phyloP scores from a whole-genome alignment of 1,284 basidiomycete genomes.

The Cutaneotrichosporon dermatis region DNA sequence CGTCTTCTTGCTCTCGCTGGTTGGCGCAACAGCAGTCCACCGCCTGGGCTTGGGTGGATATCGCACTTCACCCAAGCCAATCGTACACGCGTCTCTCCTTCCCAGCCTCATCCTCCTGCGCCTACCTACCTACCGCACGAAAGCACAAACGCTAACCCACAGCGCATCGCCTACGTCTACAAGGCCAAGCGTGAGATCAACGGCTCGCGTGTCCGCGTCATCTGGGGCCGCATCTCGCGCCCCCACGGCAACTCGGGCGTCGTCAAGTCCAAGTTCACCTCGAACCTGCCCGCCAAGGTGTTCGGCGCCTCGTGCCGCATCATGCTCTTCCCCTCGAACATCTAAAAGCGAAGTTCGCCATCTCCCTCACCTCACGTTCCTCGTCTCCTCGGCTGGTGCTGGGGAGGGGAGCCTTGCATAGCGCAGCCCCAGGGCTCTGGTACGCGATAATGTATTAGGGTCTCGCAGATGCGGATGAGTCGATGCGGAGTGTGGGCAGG shows the following conservation, averaged over 20 bases:
- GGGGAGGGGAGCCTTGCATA: conserved; percentile 17
- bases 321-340: conserved; percentile 52
- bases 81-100: too few species aligned
- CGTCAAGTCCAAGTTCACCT: conserved; percentile 95
- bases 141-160: conserved; percentile 18
- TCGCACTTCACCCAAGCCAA: not conserved
- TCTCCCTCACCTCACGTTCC: conserved; percentile 3
- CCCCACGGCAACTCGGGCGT: conserved; percentile 92
- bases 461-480: conserved; percentile 12
- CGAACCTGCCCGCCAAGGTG: conserved; percentile 91
- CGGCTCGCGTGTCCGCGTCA: conserved; percentile 89
- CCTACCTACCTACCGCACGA: not conserved
- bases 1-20: too few species aligned
- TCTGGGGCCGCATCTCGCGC: conserved; percentile 93
- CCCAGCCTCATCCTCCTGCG: not conserved
- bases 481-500: not conserved
- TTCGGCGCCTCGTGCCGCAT: conserved; percentile 94
- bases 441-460: conserved; percentile 28
- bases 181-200: conserved; percentile 87
- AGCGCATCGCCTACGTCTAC: conserved; percentile 98
- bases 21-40: too few species aligned
- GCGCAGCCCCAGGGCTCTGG: conserved; percentile 23
- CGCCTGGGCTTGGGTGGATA: too few species aligned
- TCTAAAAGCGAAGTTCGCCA: conserved; percentile 33
- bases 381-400: conserved; percentile 3